phyloP scores from a whole-genome alignment of 768 basidiomycete species.

The Rhizopogon sp. region DNA sequence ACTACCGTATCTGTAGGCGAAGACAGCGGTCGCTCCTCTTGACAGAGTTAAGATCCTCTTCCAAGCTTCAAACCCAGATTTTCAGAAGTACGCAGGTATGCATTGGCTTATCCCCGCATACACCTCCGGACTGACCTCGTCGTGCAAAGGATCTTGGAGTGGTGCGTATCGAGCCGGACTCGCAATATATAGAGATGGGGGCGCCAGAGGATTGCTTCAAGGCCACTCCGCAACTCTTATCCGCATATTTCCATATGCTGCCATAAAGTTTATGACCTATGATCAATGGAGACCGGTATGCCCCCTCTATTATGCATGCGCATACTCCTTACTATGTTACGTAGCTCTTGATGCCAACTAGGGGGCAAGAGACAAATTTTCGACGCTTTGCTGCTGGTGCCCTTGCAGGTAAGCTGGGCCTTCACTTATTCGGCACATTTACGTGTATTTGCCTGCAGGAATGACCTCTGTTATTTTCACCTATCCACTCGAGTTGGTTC shows the following conservation, averaged over 20 bases:
- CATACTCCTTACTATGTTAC: neutral
- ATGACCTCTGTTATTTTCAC: slow-evolving; percentile 86
- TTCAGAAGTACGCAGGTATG: slow-evolving; percentile 86
- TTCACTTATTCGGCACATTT: neutral
- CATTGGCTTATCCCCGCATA: slow-evolving; percentile 9
- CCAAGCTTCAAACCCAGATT: slow-evolving; percentile 95
- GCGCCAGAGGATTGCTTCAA: slow-evolving; percentile 82
- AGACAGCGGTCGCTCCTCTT: slow-evolving; percentile 91
- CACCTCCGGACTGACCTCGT: slow-evolving; percentile 16
- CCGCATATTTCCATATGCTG: slow-evolving; percentile 95
- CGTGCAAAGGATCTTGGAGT: slow-evolving; percentile 69
- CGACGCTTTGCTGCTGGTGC: slow-evolving; percentile 86
- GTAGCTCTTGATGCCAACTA: slow-evolving; percentile 84
- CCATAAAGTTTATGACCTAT: slow-evolving; percentile 96
- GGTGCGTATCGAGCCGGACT: slow-evolving; percentile 76
- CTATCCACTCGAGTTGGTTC: slow-evolving; percentile 92
- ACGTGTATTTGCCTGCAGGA: slow-evolving; percentile 37
- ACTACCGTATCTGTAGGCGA: slow-evolving; percentile 52
- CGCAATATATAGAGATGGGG: slow-evolving; percentile 63
- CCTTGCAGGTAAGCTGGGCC: slow-evolving; percentile 59
- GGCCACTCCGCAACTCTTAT: slow-evolving; percentile 94
- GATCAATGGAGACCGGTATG: slow-evolving; percentile 79
- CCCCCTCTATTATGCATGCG: slow-evolving; percentile 1
- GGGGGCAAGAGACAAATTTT: slow-evolving; percentile 67
- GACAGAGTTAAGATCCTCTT: slow-evolving; percentile 99